Conservation (phyloP, 2,329 filamentous ascomycete species). For the Claviceps sorghi region DNA sequence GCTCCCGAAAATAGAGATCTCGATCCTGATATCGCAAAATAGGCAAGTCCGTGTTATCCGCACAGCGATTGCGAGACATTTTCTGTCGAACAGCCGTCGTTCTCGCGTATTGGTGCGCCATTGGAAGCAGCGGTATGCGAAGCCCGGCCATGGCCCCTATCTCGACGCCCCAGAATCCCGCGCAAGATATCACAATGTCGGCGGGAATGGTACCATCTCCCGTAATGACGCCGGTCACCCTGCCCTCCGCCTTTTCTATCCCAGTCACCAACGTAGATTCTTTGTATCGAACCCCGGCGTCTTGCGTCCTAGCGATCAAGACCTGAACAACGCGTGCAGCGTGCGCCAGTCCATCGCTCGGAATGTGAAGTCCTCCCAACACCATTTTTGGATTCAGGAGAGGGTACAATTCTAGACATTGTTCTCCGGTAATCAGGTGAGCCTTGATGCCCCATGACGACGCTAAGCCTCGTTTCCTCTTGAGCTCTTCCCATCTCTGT, state of each 20-base stretch:
- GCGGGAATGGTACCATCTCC: conserved; percentile 33
- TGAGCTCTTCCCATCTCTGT: conserved; percentile 43
- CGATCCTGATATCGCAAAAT: conserved; percentile 49
- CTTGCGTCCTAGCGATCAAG: conserved; percentile 41
- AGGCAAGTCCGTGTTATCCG: conserved; percentile 37
- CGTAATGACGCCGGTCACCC: conserved; percentile 42
- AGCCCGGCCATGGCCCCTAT: conserved; percentile 46
- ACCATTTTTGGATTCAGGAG: conserved; percentile 37
- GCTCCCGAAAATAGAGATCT: conserved; percentile 50
- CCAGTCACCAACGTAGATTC: conserved; percentile 42
- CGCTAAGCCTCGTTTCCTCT: conserved; percentile 47
- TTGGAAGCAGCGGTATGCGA: conserved; percentile 41
- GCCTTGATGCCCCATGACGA: conserved; percentile 46
- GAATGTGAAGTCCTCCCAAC: conserved; percentile 44
- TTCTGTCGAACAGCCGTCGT: conserved; percentile 35
- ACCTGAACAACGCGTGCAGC: conserved; percentile 47
- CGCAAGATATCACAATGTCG: conserved; percentile 48
- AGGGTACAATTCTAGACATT: conserved; percentile 40
- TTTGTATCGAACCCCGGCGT: conserved; percentile 44
- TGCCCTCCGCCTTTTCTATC: conserved; percentile 32
- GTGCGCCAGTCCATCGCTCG: conserved; percentile 44
- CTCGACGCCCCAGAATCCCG: conserved; percentile 53
- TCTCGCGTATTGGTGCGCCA: conserved; percentile 51
- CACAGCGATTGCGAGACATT: conserved; percentile 17
- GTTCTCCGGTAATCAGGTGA: conserved; percentile 32